Evolutionary conservation across 805 yeast species (phyloP), one percentile per base, ranked within the genome.

Genomic region (Ogataea siamensis): DNA sequence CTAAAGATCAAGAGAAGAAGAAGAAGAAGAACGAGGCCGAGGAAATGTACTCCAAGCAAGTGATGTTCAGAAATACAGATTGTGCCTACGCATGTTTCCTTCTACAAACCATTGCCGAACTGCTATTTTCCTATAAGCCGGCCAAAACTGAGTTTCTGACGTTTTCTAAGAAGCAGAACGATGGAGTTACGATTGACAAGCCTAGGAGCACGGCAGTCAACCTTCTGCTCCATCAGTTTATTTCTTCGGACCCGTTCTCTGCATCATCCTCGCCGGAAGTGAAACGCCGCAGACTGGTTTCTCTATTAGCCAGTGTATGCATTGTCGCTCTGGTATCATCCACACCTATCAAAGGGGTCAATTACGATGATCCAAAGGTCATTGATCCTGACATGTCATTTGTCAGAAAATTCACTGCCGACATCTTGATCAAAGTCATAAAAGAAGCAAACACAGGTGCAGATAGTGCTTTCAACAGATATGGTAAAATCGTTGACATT

Each of bases 61-160:
- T 43, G 8, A 43, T 74, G 9, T 58, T 71, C 31, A 69, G 65
- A 39, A 84, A 83, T 53, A 64, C 68, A 6, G 69, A 74, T 20
- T 85, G 81, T 58, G 71, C 80, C 0, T 81, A 84, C 50, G 76
- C 79, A 42, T 72, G 81, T 29, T 88, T 81, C 57, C 60, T 89
- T 32, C 62, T 89, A 26, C 85, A 80, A 47, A 62, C 77, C 0
- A 59, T 88, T 26, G 71, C 80, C 0, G 97, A 89, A 49, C 62
- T 87, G 6, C 59, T 89, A 6, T 75, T 80, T 2, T 84, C 96
- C 2, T 89, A 88, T 56, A 83, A 80, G 45, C 81, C 80, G 45
- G 76, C 88, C 34, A 89, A 89, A 57, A 70, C 84, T 34, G 96
- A 88, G 51, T 83, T 89, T 51, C 63, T 88, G 40, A 80, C 91